Conservation (phyloP, 2,329 filamentous ascomycete species). For the Pseudogymnoascus sp. region DNA sequence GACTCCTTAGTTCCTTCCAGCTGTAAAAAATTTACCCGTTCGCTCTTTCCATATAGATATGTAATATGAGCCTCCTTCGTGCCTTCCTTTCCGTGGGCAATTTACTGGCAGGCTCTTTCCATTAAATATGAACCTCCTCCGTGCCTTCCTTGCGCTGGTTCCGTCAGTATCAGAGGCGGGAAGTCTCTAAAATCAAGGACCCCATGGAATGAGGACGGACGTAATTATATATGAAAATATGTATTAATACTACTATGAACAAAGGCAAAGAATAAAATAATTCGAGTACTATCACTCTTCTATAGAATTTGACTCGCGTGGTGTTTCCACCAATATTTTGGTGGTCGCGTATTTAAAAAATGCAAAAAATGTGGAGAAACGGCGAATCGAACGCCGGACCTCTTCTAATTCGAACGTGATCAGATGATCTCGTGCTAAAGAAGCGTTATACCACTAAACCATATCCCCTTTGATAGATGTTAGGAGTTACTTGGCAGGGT, state of each 20-base stretch:
- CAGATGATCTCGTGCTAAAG: slow-evolving; percentile 4
- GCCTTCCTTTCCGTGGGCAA: too few species aligned
- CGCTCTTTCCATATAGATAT: too few species aligned
- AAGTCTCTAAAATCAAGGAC: not conserved
- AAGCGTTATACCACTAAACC: slow-evolving; percentile 9
- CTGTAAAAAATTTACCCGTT: not conserved
- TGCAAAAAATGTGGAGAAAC: slow-evolving; percentile 1
- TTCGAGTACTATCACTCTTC: too few species aligned
- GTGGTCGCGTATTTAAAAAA: not conserved
- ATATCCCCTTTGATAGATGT: slow-evolving; percentile 1
- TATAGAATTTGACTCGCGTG: too few species aligned
- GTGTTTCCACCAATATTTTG: not conserved
- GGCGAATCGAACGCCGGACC: slow-evolving; percentile 8
- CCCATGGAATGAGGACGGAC: not conserved
- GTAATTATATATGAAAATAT: too few species aligned
- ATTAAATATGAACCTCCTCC: too few species aligned
- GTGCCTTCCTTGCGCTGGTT: not conserved
- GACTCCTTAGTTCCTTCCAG: not conserved
- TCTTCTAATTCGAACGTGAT: slow-evolving; percentile 2
- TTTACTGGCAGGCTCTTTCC: too few species aligned
- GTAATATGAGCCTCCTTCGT: too few species aligned
- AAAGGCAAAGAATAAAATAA: not conserved
- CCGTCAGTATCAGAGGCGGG: not conserved
- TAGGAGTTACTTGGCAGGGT: not conserved
- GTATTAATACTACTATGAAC: too few species aligned